Evolutionary conservation across 2,329 filamentous ascomycete genomes (phyloP), one percentile per base, ranked within the genome.

Genomic region (Sclerotinia sclerotiorum): DNA sequence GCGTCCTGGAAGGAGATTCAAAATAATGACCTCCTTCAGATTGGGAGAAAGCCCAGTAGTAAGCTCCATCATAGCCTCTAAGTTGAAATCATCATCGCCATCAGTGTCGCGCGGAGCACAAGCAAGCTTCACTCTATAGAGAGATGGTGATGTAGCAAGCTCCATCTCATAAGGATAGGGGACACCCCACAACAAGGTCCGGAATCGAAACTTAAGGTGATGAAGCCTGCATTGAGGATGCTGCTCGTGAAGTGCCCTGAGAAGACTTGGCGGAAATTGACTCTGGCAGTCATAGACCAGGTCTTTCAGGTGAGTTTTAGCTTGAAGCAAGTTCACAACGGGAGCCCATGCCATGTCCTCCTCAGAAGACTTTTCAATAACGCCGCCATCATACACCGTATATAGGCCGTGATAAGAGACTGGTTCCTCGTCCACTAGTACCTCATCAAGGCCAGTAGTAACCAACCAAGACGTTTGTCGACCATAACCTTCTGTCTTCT

Each of bases 61-160:
- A 60, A 69, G 65, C 68, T 69, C 68, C 52, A 68, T 60, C n/a
- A 65, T 65, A 52, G 68, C 65, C 58, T 69, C 68, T 55, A 64
- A 58, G 52, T 69, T 68, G 46, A 69, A 69, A 68, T 69, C 68
- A 42, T 68, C 52, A 6, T 69, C 58, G 49, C 65, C 52, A 21
- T 64, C 29, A 17, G 57, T 64, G 55, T 69, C 68, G 24, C 65
- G 64, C 32, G 13, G 7, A 68, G 56, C n/a, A 52, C 58, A 68
- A 58, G 35, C 24, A 68, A 68, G 27, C 58, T 68, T 68, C 49
- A 68, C 68, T 64, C 57, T 68, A 65, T 69, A 68, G 27, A 69
- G 63, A 69, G 57, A 69, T 58, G 57, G 68, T 13, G 65, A 69
- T 42, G 51, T 58, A 48, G 65, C 65, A 35, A 69, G 56, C 49